Evolutionary conservation across 2,329 filamentous ascomycete species (phyloP).

Genomic region (Fusarium beomiforme): DNA sequence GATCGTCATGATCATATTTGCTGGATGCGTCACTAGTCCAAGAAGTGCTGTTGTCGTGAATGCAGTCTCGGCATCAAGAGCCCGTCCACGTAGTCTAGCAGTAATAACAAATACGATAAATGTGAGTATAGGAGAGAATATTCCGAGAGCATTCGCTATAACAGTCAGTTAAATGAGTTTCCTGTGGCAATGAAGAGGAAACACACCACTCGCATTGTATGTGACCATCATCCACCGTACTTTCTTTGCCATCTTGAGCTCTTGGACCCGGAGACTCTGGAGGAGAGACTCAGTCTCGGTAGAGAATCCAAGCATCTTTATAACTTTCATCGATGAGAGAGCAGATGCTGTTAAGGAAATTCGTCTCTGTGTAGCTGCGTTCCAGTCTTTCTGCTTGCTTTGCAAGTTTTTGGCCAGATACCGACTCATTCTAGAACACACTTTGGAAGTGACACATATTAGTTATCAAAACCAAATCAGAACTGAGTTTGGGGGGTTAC

Average conservation of each 20-base stretch:
- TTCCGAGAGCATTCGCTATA: not conserved
- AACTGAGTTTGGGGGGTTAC: accelerated
- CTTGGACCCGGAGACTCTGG: not conserved
- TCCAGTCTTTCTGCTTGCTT: not conserved
- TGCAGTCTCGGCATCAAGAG: not conserved
- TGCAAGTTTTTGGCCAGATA: not conserved
- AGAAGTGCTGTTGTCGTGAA: not conserved
- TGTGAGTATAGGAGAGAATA: not conserved
- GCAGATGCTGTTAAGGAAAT: not conserved
- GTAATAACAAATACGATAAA: not conserved
- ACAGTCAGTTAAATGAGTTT: not conserved
- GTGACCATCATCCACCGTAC: not conserved
- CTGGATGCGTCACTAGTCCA: not conserved
- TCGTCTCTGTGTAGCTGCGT: not conserved
- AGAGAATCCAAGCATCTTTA: not conserved
- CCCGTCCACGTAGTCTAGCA: not conserved
- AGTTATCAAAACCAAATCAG: accelerated
- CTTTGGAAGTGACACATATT: accelerated
- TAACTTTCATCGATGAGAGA: not conserved
- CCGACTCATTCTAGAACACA: not conserved
- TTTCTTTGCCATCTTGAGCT: not conserved
- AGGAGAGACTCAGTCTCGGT: not conserved
- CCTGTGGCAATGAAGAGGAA: accelerated
- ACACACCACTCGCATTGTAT: not conserved
- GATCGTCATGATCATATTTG: not conserved